These are phyloP conservation scores for Penicillium psychrosexuale DNA, from an alignment of 2,329 filamentous ascomycete species.

Conservation along the genomic window DNA sequence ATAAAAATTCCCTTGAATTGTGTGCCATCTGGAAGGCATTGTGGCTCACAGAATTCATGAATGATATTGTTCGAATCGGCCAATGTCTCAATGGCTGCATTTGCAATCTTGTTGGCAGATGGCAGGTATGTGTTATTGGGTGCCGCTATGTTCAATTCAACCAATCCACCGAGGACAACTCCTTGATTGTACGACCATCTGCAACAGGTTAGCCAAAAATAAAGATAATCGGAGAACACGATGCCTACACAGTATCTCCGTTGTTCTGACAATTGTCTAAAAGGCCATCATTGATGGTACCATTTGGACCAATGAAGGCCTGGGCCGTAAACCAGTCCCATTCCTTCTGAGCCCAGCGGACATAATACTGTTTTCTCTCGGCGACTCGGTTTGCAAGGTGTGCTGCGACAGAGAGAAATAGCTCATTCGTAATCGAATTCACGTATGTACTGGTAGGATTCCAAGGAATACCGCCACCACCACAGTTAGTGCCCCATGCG, in stretches of 20 bases:
- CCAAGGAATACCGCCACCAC: conserved; percentile 51
- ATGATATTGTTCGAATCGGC: conserved; percentile 50
- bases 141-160: conserved; percentile 50
- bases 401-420: conserved; percentile 55
- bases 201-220: background rate
- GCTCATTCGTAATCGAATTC: conserved; percentile 57
- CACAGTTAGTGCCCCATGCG: conserved; percentile 44
- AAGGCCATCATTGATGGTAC: conserved; percentile 56
- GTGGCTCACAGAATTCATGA: conserved; percentile 54
- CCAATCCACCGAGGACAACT: conserved; percentile 57
- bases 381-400: conserved; percentile 53
- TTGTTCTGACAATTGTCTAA: conserved; percentile 52
- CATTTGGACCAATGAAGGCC: conserved; percentile 48
- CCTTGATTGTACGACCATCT: conserved; percentile 61
- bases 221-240: fast-evolving
- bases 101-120: conserved; percentile 50
- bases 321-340: conserved; percentile 52
- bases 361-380: conserved; percentile 37
- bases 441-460: conserved; percentile 46
- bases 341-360: conserved; percentile 47
- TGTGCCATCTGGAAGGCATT: conserved; percentile 50
- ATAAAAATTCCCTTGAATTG: conserved; percentile 73
- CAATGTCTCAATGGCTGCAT: conserved; percentile 50
- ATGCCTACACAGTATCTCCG: conserved; percentile 31
- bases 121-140: conserved; percentile 44